Evolutionary conservation across 148 eudicot genomes (phyloP).

Genomic region (Camellia granthamiana): DNA sequence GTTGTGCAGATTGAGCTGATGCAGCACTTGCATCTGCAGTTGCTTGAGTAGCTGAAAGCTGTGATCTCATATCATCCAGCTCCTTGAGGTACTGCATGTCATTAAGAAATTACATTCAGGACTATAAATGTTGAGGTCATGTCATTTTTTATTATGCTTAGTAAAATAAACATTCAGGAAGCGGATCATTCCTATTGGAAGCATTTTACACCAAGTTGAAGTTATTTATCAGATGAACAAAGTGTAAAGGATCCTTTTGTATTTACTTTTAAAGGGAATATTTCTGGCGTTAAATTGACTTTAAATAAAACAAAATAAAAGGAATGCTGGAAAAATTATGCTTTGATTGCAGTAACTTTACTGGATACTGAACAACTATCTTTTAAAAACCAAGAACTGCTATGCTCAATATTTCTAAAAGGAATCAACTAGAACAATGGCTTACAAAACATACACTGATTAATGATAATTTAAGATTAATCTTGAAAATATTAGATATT

Average conservation of each 20-base stretch:
- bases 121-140: neutral
- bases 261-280: no score
- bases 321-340: neutral
- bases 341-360: no score
- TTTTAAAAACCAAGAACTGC: no score
- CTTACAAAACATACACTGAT: no score
- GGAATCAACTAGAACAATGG: no score
- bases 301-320: no score
- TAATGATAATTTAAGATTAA: no score
- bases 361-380: no score
- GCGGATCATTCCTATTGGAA: neutral
- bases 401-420: no score
- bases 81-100: constrained; percentile 59
- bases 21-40: constrained; percentile 77
- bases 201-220: neutral
- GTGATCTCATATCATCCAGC: constrained; percentile 62
- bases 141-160: neutral
- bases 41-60: constrained; percentile 61
- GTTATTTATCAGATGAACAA: neutral
- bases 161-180: neutral
- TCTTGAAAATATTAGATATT: no score
- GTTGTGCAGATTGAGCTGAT: constrained; percentile 77
- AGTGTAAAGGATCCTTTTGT: neutral
- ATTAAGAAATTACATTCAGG: neutral
- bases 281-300: no score